phyloP scores from a whole-genome alignment of 2,329 filamentous ascomycete genomes.

The Rutstroemia sp. region DNA sequence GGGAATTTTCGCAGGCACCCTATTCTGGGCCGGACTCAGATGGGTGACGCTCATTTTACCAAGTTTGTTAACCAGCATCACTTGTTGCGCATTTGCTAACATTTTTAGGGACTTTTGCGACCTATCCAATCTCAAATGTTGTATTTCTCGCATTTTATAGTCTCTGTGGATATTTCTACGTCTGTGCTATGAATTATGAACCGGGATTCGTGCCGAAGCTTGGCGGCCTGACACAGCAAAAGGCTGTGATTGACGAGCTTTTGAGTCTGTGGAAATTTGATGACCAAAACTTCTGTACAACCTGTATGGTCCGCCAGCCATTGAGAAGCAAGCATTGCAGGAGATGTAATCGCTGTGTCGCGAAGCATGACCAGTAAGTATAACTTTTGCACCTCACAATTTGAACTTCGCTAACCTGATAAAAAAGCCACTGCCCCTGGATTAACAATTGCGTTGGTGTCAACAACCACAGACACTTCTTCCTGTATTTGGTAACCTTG shows the following conservation, averaged over 20 bases:
- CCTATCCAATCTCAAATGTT: conserved; percentile 71
- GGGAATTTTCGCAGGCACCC: conserved; percentile 81
- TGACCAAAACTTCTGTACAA: conserved; percentile 86
- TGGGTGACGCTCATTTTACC: conserved; percentile 72
- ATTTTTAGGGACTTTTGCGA: conserved; percentile 51
- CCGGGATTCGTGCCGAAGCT: conserved; percentile 91
- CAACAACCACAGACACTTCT: conserved; percentile 95
- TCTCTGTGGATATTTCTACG: conserved; percentile 79
- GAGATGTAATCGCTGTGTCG: conserved; percentile 83
- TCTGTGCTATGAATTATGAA: conserved; percentile 76
- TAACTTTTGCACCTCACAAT: background rate
- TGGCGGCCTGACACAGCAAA: conserved; percentile 82
- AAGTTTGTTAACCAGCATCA: conserved; percentile 38
- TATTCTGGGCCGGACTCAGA: conserved; percentile 72
- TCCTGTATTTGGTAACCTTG: conserved; percentile 77
- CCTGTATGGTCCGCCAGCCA: conserved; percentile 90
- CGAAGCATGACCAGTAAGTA: conserved; percentile 89
- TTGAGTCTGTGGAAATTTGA: conserved; percentile 84
- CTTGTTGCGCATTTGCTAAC: conserved; percentile 27
- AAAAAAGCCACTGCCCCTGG: conserved; percentile 83
- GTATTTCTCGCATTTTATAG: conserved; percentile 57
- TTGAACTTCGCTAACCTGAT: background rate
- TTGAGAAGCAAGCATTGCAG: conserved; percentile 94
- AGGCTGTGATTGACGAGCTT: conserved; percentile 80
- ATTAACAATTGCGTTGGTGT: conserved; percentile 92